These are phyloP conservation scores for Bremia lactucae DNA, from an alignment of 352 stramenopile species.

Conservation along the genomic window DNA sequence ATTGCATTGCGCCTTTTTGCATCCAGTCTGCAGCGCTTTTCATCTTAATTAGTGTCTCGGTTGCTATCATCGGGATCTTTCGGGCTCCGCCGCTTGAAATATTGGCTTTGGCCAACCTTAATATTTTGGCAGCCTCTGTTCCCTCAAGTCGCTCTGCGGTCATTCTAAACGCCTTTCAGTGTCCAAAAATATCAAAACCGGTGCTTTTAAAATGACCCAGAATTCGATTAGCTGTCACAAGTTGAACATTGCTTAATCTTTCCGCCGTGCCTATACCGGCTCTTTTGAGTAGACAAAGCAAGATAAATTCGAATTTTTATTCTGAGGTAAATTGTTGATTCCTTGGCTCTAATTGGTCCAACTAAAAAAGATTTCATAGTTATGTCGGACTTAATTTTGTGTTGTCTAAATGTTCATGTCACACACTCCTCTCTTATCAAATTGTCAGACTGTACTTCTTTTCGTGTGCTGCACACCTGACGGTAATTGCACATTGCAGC, in stretches of 20 bases:
- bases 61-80: slow-evolving; percentile 14
- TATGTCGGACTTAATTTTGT: no score
- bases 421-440: no score
- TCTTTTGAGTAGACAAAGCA: no score
- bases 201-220: slow-evolving; percentile 66
- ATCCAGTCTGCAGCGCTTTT: slow-evolving; percentile 75
- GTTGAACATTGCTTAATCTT: slow-evolving; percentile 67
- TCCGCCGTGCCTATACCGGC: no score
- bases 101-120: slow-evolving; percentile 30
- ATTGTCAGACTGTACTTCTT: no score
- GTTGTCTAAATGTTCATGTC: no score
- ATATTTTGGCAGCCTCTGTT: slow-evolving; percentile 62
- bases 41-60: slow-evolving; percentile 42
- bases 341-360: no score
- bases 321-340: no score
- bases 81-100: slow-evolving; percentile 6
- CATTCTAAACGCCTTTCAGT: slow-evolving; percentile 85
- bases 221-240: slow-evolving; percentile 79
- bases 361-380: no score
- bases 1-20: slow-evolving; percentile 75
- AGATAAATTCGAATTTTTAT: no score
- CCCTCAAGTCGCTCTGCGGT: slow-evolving; percentile 56
- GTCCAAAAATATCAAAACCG: slow-evolving; percentile 73
- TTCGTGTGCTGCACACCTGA: no score
- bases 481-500: no score